Conservation (phyloP, 106 monocot genomes). For the Dactylorhiza incarnata region DNA sequence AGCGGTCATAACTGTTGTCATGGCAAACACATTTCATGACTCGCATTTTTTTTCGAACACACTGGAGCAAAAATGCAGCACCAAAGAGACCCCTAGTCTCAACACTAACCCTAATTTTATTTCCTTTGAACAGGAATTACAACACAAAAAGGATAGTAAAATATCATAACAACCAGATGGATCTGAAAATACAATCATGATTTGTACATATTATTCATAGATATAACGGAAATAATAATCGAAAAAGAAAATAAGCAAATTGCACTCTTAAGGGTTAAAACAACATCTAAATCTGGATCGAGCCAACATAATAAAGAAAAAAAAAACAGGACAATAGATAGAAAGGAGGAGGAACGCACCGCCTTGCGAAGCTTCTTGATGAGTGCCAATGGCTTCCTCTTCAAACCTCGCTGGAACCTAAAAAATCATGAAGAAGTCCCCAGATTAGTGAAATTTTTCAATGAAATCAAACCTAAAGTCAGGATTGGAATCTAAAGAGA, state of each 20-base stretch:
- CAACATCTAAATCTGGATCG: neutral
- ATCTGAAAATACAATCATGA: neutral
- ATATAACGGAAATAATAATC: too few species aligned
- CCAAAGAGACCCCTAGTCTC: too few species aligned
- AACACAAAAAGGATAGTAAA: too few species aligned
- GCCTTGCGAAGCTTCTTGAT: constrained; percentile 92
- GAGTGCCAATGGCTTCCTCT: constrained; percentile 91
- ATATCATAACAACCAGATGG: neutral
- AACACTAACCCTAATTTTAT: too few species aligned
- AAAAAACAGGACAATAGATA: neutral
- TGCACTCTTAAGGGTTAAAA: neutral
- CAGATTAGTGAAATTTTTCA: neutral
- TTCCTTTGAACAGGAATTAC: too few species aligned
- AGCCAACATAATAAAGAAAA: neutral
- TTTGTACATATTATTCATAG: neutral
- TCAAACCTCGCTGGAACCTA: constrained; percentile 71
- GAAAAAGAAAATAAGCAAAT: too few species aligned
- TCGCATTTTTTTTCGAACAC: too few species aligned
- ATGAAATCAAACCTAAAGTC: neutral
- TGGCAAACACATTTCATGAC: too few species aligned
- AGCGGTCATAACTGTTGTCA: too few species aligned
- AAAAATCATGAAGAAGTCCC: neutral
- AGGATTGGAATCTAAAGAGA: neutral
- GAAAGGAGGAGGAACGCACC: constrained; percentile 18
- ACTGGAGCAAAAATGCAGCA: too few species aligned